Evolutionary conservation across 2,329 filamentous ascomycete species (phyloP), one percentile per base, ranked within the genome.

Genomic region (Stachybotrys chlorohalonatus): DNA sequence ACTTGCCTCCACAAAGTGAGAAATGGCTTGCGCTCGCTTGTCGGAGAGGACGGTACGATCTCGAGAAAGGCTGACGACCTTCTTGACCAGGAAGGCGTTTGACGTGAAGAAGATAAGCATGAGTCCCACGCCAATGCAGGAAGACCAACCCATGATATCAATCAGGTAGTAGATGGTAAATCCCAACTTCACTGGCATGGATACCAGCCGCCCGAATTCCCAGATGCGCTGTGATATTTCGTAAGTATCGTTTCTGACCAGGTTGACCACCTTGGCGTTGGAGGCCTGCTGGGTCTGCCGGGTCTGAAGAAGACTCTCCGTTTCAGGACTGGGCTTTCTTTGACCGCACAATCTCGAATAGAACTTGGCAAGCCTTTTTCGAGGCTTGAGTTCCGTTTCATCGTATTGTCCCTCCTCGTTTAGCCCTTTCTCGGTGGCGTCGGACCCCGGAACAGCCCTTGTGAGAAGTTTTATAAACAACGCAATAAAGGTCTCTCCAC

Each of bases 201-300:
- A 85, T 47, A 95, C 73, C 1, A 96, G 73, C n/a, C 77, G 76
- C 2, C 87, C 80, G 53, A 94, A 88, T 57, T 96, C 91, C 91
- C 91, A 96, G 62, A 96, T 94, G 48, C 88, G 75, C 63, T 93
- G 89, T 3, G 89, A 82, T 46, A 93, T 83, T 65, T 92, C 87
- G 64, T 93, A 94, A 0, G 87, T 89, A 66, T 94, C 89, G 56
- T 81, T 84, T 51, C 90, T 85, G 76, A 95, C 88, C 2, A 96
- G 71, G 62, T 95, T 96, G 57, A 96, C 80, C 52, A 96, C 94
- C 65, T 95, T 95, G 7, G 91, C 91, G 71, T 92, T 93, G 0
- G 89, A 90, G 0, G 87, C 81, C 54, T 64, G 65, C 47, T 70
- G 4, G 24, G 24, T 24, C 24, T 24, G 24, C 24, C 4, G 24